These are phyloP conservation scores for Alternaria gaisen DNA, from an alignment of 2,329 filamentous ascomycete genomes.

Conservation along the genomic window DNA sequence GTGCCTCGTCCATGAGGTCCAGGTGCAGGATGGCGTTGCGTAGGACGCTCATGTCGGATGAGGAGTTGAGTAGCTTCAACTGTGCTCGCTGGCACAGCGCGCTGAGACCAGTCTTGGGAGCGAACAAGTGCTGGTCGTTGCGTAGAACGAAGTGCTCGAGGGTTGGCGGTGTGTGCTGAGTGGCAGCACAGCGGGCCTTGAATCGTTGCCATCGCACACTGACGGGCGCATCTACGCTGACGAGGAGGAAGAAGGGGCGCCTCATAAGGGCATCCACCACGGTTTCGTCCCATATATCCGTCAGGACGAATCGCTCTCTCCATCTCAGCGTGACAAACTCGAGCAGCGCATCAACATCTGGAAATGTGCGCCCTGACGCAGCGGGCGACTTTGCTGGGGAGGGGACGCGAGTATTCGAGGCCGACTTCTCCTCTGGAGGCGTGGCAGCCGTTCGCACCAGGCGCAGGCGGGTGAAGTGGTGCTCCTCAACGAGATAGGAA, in stretches of 20 bases:
- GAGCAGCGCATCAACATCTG: constrained; percentile 71
- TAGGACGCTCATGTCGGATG: constrained; percentile 74
- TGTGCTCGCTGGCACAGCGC: constrained; percentile 83
- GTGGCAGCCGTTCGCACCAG: constrained; percentile 58
- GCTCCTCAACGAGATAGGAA: constrained; percentile 82
- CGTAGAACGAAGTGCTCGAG: constrained; percentile 68
- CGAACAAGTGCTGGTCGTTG: constrained; percentile 80
- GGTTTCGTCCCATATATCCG: constrained; percentile 76
- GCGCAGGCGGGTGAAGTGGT: constrained; percentile 79
- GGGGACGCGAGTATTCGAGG: constrained; percentile 50
- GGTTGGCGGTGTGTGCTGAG: constrained; percentile 60
- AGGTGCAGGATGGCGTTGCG: constrained; percentile 76
- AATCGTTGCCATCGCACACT: constrained; percentile 84
- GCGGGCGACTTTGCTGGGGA: constrained; percentile 7
- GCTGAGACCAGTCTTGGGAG: constrained; percentile 69
- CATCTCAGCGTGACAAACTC: constrained; percentile 87
- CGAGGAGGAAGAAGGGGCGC: constrained; percentile 90
- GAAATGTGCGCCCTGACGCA: constrained; percentile 50
- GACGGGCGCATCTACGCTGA: constrained; percentile 91
- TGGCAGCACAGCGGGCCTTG: constrained; percentile 64
- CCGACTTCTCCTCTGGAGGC: constrained; percentile 55
- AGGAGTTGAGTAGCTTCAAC: constrained; percentile 86
- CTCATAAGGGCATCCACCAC: constrained; percentile 78
- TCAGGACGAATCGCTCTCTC: constrained; percentile 85
- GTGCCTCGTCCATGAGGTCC: constrained; percentile 78